These are phyloP conservation scores for Diutina rugosa DNA, from an alignment of 1,139 yeast genomes.

Conservation along the genomic window DNA sequence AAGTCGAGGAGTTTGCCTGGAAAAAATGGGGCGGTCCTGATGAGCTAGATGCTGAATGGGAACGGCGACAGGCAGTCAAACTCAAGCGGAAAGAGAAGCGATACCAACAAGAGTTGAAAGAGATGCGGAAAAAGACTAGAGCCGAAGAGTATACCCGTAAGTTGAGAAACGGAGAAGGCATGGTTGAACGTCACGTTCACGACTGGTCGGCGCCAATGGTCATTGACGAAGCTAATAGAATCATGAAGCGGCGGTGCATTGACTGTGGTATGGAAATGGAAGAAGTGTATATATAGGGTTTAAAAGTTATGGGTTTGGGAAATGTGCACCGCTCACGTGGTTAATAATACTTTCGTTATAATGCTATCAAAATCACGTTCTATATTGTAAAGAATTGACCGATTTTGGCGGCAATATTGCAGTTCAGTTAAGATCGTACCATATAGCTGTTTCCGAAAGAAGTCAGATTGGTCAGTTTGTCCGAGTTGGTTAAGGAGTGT, in stretches of 20 bases:
- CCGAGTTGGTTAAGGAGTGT: neutral
- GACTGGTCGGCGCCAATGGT: slow-evolving; percentile 57
- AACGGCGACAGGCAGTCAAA: slow-evolving; percentile 61
- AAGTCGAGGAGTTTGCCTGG: slow-evolving; percentile 84
- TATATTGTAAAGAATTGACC: no score
- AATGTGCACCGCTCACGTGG: no score
- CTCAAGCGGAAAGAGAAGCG: slow-evolving; percentile 66
- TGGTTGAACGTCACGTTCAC: slow-evolving; percentile 53
- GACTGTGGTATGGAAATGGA: slow-evolving; percentile 82
- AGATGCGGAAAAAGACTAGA: slow-evolving; percentile 82
- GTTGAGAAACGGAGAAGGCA: slow-evolving; percentile 41
- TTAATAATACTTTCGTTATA: no score
- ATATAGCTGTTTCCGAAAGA: neutral
- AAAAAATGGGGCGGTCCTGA: slow-evolving; percentile 93
- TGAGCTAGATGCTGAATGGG: slow-evolving; percentile 86
- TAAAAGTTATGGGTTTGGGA: neutral
- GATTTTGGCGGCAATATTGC: neutral
- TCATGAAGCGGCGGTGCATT: slow-evolving; percentile 51
- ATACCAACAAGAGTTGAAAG: slow-evolving; percentile 60
- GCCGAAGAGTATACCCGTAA: slow-evolving; percentile 82
- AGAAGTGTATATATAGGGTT: slow-evolving; percentile 26
- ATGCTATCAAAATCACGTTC: no score
- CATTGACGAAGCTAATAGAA: slow-evolving; percentile 17
- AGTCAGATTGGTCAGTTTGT: neutral
- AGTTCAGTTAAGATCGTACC: neutral